Evolutionary conservation across 192 early-diverging fungal species (phyloP), one percentile per base, ranked within the genome.

Genomic region (Coemansia sp.): DNA sequence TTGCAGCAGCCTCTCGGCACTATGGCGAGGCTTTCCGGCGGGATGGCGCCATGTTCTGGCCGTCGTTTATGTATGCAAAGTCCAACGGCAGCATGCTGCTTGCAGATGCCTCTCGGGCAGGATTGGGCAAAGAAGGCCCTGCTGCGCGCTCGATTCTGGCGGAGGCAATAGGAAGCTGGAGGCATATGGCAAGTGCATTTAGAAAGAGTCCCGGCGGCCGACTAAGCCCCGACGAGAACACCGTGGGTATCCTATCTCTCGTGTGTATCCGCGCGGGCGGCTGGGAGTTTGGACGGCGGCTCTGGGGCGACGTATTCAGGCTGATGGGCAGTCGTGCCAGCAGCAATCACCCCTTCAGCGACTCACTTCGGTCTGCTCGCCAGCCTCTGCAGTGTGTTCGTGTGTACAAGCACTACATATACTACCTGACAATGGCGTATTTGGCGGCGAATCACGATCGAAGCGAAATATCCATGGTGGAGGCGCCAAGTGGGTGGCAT

Each of bases 401-500:
- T 13, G 9, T 74, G 10, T 80, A 75, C 66, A 74, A 75, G 56
- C 62, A 71, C 66, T 80, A 80, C 45, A 18, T 80, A 50, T 58
- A 73, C 45, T 74, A 67, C 26, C 31, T 74, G 20, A 42, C 63
- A 0, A 48, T 51, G 28, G 57, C 65, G 10, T 34, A 71, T 1
- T 28, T 60, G 20, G 64, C 58, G 34, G 56, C n/a, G 26, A 37
- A 46, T n/a, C 53, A 28, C 38, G 38, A 58, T 26, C 23, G 23
- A 16, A 14, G 51, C 51, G 31, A n/a, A 14, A 26, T n/a, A 6
- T 31, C 51, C 31, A 16, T 14, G 51, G 7, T 55, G 28, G 51
- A 33, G 51, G 51, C 28, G 31, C 56, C 16, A 33, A 8, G 16
- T 11, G 26, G 26, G 45, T 46, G 37, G 37, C 46, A 37, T 24